Percentiles rank a stretch among this genome's conserved stretches.
Evolutionary conservation across 768 basidiomycete species (phyloP).

Genomic region (Pluteus cervinus): DNA sequence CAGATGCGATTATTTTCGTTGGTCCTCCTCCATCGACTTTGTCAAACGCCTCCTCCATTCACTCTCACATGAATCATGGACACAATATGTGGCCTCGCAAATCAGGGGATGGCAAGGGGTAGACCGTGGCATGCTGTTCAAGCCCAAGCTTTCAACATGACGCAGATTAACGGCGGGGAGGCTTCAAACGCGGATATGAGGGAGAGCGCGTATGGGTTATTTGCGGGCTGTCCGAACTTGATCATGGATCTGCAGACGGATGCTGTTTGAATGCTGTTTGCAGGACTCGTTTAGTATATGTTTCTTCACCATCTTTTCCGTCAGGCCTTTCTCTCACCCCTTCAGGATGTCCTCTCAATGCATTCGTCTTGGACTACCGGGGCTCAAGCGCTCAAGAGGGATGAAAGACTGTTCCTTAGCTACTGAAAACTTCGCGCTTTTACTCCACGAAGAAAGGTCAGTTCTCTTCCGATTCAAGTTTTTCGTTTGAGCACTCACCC

Average conservation of each 20-base stretch:
- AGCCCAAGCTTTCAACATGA: conserved; percentile 63
- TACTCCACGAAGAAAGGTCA: too few relatives aligned
- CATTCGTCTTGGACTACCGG: too few relatives aligned
- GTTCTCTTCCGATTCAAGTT: too few relatives aligned
- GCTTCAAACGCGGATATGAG: conserved; percentile 26
- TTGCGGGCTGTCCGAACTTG: conserved; percentile 67
- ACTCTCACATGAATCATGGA: conserved; percentile 64
- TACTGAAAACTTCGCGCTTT: too few relatives aligned
- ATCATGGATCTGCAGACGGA: conserved; percentile 72
- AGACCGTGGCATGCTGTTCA: conserved; percentile 80
- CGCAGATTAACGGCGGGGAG: conserved; percentile 25
- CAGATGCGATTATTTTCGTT: conserved; percentile 84
- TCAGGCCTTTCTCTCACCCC: too few relatives aligned
- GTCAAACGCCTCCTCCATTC: conserved; percentile 69
- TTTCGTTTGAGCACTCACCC: too few relatives aligned
- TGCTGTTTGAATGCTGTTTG: conserved; percentile 61
- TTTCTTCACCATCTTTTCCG: too few relatives aligned
- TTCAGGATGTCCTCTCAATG: too few relatives aligned
- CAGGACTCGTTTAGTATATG: conserved; percentile 58
- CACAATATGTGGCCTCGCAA: conserved; percentile 69
- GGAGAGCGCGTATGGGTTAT: conserved; percentile 64
- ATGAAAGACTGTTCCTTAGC: too few relatives aligned
- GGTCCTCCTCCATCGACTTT: conserved; percentile 67
- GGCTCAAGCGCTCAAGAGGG: too few relatives aligned
- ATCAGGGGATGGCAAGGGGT: conserved; percentile 66